Base-by-base conservation (phyloP, 352 stramenopile genomes). In the Phytophthora multivora region DNA sequence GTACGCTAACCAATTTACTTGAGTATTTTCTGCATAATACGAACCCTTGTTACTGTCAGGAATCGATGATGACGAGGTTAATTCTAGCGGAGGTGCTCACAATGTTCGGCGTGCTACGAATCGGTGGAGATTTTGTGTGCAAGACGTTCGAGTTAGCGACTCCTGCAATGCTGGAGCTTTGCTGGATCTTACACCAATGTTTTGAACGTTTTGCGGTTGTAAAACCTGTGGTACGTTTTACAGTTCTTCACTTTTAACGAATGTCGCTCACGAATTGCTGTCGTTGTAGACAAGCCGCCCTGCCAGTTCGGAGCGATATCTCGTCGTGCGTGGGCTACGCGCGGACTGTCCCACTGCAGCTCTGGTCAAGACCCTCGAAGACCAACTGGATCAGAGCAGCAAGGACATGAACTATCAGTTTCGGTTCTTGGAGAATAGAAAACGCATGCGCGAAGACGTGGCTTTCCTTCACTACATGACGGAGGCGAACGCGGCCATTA, bases 111-210 rank as follows among this genome's bases (percentile, higher is more conserved):
- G 65, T 91, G 1, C 55, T 95, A 13, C 50, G 59, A 3, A 18
- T 65, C 0, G 62, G 68, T 26, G 86, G 86, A 9, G 75, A 78
- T 43, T 93, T 95, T 57, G 56, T 89, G 9, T 91, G 82, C 63
- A 95, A 95, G 69, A 90, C 86, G 15, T 95, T 95, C 47, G 86
- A 95, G 38, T 33, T 95, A 10, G 59, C 75, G 25, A 88, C 78
- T 4, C 63, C 73, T 9, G 35, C 78, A 6, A 91, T 90, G 76
- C 45, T 89, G 15, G 51, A 90, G 42, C 66, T 95, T 5, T 67
- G 83, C 13, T 91, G 79, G 77, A 25, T 93, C 2, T 36, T 95
- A 15, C 70, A 90, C 47, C 64, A 75, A 39, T 83, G 71, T 42
- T 95, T 95, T 54, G 63, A 67, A 2, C 64, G 76, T 39, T 53